Evolutionary conservation across 192 early-diverging fungal species (phyloP), one percentile per base, ranked within the genome.

Genomic region (Allomyces javanicus): DNA sequence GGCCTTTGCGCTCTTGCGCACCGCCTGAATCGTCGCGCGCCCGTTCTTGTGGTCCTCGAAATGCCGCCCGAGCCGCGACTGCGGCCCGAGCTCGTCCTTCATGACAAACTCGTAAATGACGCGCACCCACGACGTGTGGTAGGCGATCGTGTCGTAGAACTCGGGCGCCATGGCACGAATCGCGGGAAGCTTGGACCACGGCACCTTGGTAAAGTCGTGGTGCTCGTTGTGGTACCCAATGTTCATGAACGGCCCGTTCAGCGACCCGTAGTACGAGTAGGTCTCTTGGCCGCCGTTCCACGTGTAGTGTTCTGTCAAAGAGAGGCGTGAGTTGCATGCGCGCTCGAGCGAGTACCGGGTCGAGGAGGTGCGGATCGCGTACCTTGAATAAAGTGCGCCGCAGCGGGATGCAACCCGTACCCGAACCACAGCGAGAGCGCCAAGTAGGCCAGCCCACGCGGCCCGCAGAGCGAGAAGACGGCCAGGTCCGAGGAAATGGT

Each of bases 161-260:
- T 95, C 91, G 44, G 85, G 79, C 10, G 94, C 94, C 26, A 91
- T 79, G 24, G 80, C 78, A 25, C 86, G 81, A 66, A 94, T 72
- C 24, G 80, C 77, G 19, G 91, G 94, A 33, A 97, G 83, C 68
- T 83, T 81, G 24, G 87, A 84, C 88, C 93, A 93, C 43, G 93
- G 88, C 65, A 95, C 81, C 67, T 40, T 86, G 70, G 85, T 85
- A 78, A 95, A 95, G 76, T 97, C 94, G 78, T 97, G 93, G 82
- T 97, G 94, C 80, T 97, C 94, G 74, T 91, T 95, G 78, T 97
- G 94, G 75, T 91, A 93, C 45, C 94, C 94, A 68, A 95, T 89
- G 83, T 97, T 97, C 78, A 92, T 85, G 72, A 87, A 89, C 44
- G 89, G 79, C 62, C 74, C 72, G 81, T 97, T 97, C 62, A 93